Conservation (phyloP, 2,329 filamentous ascomycete genomes). For the Thelonectria olida region DNA sequence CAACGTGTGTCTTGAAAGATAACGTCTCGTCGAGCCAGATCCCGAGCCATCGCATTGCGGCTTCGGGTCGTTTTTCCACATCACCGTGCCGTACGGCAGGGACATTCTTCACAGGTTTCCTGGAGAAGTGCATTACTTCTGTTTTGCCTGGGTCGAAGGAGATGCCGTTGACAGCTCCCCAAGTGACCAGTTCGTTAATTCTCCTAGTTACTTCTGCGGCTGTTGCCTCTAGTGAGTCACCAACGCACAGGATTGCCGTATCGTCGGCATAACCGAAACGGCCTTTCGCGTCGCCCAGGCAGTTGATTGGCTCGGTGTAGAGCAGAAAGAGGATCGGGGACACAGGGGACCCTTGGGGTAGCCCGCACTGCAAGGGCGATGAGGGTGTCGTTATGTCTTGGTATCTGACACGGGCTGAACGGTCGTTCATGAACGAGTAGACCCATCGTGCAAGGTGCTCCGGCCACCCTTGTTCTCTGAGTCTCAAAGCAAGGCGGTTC, state of each 20-base stretch:
- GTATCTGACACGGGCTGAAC: background rate
- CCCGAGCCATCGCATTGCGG: conserved; percentile 7
- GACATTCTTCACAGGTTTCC: no score
- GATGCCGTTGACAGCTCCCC: no score
- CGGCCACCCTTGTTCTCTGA: conserved; percentile 27
- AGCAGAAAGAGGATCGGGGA: background rate
- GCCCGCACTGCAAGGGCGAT: conserved; percentile 8
- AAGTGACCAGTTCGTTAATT: no score
- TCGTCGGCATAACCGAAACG: no score
- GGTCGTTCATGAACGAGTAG: conserved; percentile 22
- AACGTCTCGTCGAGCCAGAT: conserved; percentile 5
- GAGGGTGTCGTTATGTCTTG: background rate
- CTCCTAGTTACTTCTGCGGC: no score
- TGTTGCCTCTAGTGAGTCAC: no score
- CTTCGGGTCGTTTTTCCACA: background rate
- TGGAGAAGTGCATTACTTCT: no score
- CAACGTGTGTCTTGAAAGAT: background rate
- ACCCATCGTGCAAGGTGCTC: conserved; percentile 17
- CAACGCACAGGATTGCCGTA: no score
- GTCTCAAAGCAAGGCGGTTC: conserved; percentile 25
- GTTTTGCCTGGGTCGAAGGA: no score
- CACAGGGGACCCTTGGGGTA: background rate
- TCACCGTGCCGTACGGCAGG: no score
- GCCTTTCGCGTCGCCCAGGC: no score
- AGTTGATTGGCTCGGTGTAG: no score